Conservation (phyloP, 768 basidiomycete genomes). For the Hygrocybe punicea region DNA sequence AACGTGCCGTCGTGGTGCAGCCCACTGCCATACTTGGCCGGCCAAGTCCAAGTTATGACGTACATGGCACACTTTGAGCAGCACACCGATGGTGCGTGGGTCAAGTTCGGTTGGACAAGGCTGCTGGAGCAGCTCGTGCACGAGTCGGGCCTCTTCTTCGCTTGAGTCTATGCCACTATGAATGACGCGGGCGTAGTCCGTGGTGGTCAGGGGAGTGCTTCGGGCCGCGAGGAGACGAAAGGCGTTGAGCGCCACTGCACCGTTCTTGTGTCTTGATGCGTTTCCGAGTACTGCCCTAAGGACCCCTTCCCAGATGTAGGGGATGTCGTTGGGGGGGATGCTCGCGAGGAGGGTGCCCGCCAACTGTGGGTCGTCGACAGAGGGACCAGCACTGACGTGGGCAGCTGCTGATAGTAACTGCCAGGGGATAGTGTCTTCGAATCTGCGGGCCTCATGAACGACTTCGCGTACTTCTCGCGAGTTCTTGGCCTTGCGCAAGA, state of each 20-base stretch:
- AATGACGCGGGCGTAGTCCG: conserved; percentile 23
- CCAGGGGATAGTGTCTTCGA: conserved; percentile 20
- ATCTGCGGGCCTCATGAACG: conserved; percentile 23
- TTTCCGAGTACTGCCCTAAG: conserved; percentile 23
- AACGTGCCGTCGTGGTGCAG: conserved; percentile 18
- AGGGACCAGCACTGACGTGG: conserved; percentile 25
- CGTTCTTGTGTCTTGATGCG: conserved; percentile 23
- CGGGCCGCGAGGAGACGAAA: conserved; percentile 21
- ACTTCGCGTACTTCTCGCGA: conserved; percentile 24
- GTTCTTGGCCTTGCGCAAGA: conserved; percentile 23
- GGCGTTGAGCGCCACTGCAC: conserved; percentile 21
- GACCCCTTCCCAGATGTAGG: conserved; percentile 21
- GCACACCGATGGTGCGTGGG: conserved; percentile 24
- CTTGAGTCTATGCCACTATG: conserved; percentile 23
- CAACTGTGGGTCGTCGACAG: conserved; percentile 24
- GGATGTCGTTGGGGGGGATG: conserved; percentile 22
- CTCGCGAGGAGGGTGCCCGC: conserved; percentile 20
- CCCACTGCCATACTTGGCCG: conserved; percentile 20
- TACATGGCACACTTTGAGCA: conserved; percentile 20
- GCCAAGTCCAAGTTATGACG: conserved; percentile 23
- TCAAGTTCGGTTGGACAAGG: conserved; percentile 22
- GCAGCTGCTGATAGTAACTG: conserved; percentile 23
- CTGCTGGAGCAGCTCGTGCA: conserved; percentile 20
- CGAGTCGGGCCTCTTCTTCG: conserved; percentile 21
- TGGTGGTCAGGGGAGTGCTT: conserved; percentile 17